Conservation (phyloP, 345 rosid genomes). For the Fremontodendron californicum region DNA sequence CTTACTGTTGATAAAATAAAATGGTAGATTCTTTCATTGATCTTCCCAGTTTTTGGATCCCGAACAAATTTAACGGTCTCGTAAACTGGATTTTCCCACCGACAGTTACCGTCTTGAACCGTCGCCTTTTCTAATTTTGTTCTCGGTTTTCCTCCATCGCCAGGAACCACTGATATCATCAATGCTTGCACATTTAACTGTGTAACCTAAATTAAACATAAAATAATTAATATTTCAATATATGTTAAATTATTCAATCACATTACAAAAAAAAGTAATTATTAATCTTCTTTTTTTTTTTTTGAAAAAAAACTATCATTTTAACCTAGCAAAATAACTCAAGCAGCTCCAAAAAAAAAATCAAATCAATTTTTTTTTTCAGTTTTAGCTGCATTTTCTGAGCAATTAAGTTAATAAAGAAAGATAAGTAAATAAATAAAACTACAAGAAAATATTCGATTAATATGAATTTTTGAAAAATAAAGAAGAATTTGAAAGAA, state of each 20-base stretch:
- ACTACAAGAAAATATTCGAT: background rate
- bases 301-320: background rate
- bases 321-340: background rate
- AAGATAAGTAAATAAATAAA: background rate
- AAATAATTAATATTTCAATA: slow-evolving; percentile 8
- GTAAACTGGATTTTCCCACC: slow-evolving; percentile 70
- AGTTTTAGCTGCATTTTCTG: slow-evolving; percentile 15
- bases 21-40: slow-evolving; percentile 61
- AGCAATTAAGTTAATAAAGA: slow-evolving; percentile 19
- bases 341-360: background rate
- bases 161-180: slow-evolving; percentile 69
- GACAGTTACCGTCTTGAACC: slow-evolving; percentile 56
- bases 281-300: no score
- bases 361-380: background rate
- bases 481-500: background rate
- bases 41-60: slow-evolving; percentile 68
- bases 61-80: slow-evolving; percentile 66
- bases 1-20: slow-evolving; percentile 71
- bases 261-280: slow-evolving; percentile 6
- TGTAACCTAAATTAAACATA: slow-evolving; percentile 39
- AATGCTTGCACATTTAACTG: slow-evolving; percentile 50
- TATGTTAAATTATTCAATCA: background rate
- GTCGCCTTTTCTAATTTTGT: slow-evolving; percentile 59
- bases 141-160: slow-evolving; percentile 72
- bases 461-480: background rate